phyloP scores from a whole-genome alignment of 768 basidiomycete species.

The Antrodiella citrinella region DNA sequence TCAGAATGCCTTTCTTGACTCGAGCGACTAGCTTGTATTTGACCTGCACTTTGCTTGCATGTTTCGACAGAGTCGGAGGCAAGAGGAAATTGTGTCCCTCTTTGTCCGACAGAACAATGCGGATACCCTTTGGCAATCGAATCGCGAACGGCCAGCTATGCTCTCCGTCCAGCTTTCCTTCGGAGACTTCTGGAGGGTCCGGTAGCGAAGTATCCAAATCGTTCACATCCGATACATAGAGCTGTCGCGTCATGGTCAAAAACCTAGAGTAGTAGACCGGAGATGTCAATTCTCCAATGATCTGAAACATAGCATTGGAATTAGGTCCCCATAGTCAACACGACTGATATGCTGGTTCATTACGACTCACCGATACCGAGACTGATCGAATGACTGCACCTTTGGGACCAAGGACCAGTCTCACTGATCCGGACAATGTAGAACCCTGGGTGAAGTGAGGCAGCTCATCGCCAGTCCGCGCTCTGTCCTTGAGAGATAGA shows the following conservation, averaged over 20 bases:
- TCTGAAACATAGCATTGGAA: neutral
- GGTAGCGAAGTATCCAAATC: conserved; percentile 9
- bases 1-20: conserved; percentile 12
- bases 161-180: conserved; percentile 12
- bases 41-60: conserved; percentile 6
- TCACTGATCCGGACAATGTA: conserved; percentile 1
- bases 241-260: conserved; percentile 2
- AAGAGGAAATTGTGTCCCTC: conserved; percentile 11
- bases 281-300: conserved; percentile 8
- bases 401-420: conserved; percentile 5
- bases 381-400: conserved; percentile 7
- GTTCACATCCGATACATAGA: conserved; percentile 3
- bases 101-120: conserved; percentile 3
- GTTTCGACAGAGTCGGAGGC: conserved; percentile 13
- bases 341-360: too few species aligned
- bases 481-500: conserved; percentile 3
- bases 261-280: neutral
- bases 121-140: conserved; percentile 13
- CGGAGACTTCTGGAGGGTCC: neutral
- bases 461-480: neutral
- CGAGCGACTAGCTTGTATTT: conserved; percentile 13
- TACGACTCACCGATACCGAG: conserved; percentile 3
- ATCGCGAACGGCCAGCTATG: conserved; percentile 15
- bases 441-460: conserved; percentile 9
- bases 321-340: too few species aligned